Base-by-base conservation (phyloP, 139 green algal species). In the Picochlorum sp. region DNA sequence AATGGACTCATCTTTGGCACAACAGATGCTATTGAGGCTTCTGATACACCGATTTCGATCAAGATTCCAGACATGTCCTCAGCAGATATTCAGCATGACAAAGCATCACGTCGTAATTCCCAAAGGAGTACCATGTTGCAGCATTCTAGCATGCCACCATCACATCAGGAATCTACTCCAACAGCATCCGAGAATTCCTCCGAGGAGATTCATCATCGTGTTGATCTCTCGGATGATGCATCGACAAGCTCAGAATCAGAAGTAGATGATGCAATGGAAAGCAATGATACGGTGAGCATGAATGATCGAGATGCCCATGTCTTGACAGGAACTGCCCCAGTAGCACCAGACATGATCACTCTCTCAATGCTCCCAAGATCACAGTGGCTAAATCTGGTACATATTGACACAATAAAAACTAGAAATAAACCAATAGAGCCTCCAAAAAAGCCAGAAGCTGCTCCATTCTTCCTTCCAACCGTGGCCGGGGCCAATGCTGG, bases 391-490 rank as follows among this genome's bases (percentile, higher is more conserved):
- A 83, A 58, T 66, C 78, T 98, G 58, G 62, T 87, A 31, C 81
- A 94, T 68, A 78, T 97, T 37, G 91, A 97, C 57, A 77, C 79
- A 38, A 98, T 98, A 76, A 93, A 95, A 75, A 75, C 69, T 10
- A 76, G 92, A 45, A 96, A 92, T 78, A 96, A 95, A 68, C 87
- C 92, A 0, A 72, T 91, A 2, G 61, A 89, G 60, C 81, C 89
- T 0, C 81, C 85, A 26, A 92, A 92, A 70, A 98, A 98, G 82
- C 92, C 90, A 10, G 85, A 90, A 45, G 71, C 81, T 2, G 93
- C 93, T 20, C 93, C 93, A 41, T 98, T 99, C 78, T 99, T 99
- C 86, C 77, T 99, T 57, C 93, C 93, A 10, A 94, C 90, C 1
- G 41, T 92, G 2, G 68, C 81, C 4, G 72, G 66, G 0, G 63